Percentiles rank a stretch among this genome's conserved stretches.
phyloP scores from a whole-genome alignment of 768 basidiomycete species.

The Filobasidium floriforme region DNA sequence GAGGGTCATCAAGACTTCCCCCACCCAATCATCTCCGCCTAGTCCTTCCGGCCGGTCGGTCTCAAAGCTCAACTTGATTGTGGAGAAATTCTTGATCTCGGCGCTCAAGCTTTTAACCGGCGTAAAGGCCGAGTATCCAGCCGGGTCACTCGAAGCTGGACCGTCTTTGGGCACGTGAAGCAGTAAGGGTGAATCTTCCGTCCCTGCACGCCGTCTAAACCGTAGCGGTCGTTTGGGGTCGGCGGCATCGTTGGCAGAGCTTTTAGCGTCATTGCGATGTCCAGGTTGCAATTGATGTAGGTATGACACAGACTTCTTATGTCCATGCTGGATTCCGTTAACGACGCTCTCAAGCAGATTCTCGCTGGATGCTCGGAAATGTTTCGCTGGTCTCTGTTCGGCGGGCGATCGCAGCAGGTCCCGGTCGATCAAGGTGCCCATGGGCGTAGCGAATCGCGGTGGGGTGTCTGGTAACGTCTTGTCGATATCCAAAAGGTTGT shows the following conservation, averaged over 20 bases:
- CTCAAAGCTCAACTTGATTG: conserved; percentile 6
- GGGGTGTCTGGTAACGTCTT: background rate
- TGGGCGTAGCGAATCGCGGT: background rate
- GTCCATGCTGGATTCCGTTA: background rate
- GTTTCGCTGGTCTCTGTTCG: background rate
- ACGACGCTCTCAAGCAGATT: background rate
- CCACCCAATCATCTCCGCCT: background rate
- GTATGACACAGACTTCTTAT: background rate
- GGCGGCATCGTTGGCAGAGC: background rate
- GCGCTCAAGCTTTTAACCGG: background rate
- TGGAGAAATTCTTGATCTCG: background rate
- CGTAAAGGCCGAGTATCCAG: background rate
- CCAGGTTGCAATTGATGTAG: background rate
- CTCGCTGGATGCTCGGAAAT: conserved; percentile 2
- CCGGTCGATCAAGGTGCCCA: background rate
- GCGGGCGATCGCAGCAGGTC: background rate
- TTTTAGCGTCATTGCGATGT: background rate
- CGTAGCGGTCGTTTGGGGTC: background rate
- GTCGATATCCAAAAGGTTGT: background rate
- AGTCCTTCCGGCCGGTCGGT: background rate
- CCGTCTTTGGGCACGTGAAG: background rate
- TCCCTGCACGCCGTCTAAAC: background rate
- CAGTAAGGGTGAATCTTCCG: background rate
- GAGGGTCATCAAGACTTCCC: background rate
- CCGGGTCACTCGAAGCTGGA: background rate